Conservation (phyloP, 208 protist species). For the Acanthamoeba lenticulata region DNA sequence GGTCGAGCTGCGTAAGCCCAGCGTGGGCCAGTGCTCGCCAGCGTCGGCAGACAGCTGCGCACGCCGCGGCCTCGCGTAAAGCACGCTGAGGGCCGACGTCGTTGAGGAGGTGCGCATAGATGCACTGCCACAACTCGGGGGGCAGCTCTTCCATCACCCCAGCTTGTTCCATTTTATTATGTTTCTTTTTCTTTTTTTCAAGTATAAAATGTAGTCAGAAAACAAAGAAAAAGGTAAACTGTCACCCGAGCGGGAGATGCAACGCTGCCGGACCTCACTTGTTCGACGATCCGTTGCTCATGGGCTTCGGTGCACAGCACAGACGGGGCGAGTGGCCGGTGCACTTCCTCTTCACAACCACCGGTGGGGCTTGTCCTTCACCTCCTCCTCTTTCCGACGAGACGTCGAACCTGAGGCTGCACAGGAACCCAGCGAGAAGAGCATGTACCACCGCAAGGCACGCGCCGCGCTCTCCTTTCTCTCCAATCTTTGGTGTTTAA, state of each 20-base stretch:
- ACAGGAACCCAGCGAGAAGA: too few species aligned
- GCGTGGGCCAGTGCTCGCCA: neutral
- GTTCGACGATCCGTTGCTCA: too few species aligned
- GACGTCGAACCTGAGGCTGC: too few species aligned
- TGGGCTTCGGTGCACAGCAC: too few species aligned
- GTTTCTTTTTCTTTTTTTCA: too few species aligned
- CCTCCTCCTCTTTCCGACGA: too few species aligned
- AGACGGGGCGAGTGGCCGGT: neutral
- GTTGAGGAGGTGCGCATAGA: neutral
- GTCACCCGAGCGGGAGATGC: neutral
- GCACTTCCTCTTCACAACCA: too few species aligned
- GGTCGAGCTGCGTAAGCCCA: neutral
- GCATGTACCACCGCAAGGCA: too few species aligned
- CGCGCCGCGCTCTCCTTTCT: neutral
- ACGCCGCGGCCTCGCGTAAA: neutral
- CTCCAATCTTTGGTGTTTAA: neutral
- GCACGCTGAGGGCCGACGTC: neutral
- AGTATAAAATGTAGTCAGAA: too few species aligned
- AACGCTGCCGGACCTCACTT: neutral
- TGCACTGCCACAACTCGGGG: neutral
- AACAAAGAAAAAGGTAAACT: too few species aligned
- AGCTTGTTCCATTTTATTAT: too few species aligned
- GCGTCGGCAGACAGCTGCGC: neutral
- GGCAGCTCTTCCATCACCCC: neutral
- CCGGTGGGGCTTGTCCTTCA: too few species aligned